A percentile compares a stretch with the other conserved stretches of the same genome.
phyloP scores from a whole-genome alignment of 2,329 filamentous ascomycete genomes.

The Beauveria varroae region DNA sequence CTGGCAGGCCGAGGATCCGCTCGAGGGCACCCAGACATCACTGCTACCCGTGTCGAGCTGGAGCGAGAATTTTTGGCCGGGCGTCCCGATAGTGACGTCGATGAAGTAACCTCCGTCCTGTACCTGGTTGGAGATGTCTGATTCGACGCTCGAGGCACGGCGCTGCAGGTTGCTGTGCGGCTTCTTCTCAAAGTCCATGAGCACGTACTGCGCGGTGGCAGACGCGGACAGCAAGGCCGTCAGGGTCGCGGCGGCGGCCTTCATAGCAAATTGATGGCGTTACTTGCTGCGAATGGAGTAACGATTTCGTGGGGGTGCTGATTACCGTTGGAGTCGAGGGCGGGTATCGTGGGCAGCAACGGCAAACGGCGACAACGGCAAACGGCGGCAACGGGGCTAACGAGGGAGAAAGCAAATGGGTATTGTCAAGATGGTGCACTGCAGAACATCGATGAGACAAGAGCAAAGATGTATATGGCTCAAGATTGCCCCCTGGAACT shows the following conservation, averaged over 20 bases:
- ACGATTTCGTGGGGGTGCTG: not conserved
- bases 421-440: not conserved
- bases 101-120: constrained; percentile 46
- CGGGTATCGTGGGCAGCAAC: not conserved
- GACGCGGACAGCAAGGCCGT: constrained; percentile 11
- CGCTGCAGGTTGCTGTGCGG: constrained; percentile 23
- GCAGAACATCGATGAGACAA: not conserved
- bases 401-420: not conserved
- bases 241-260: constrained; percentile 4
- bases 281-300: not conserved
- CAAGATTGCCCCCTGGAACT: not conserved
- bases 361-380: not conserved
- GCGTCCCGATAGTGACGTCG: constrained; percentile 49
- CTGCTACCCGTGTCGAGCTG: constrained; percentile 60
- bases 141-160: constrained; percentile 33
- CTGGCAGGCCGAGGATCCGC: constrained; percentile 31
- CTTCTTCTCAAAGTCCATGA: constrained; percentile 40
- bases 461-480: not conserved
- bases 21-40: constrained; percentile 53
- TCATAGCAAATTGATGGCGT: not conserved
- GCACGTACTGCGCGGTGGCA: constrained; percentile 30
- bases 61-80: constrained; percentile 46
- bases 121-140: constrained; percentile 37
- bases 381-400: not conserved
- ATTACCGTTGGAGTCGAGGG: not conserved